Percentiles rank a stretch among this genome's conserved stretches.
These are phyloP conservation scores for Podila horticola DNA, from an alignment of 192 early-diverging fungal genomes.

Conservation along the genomic window DNA sequence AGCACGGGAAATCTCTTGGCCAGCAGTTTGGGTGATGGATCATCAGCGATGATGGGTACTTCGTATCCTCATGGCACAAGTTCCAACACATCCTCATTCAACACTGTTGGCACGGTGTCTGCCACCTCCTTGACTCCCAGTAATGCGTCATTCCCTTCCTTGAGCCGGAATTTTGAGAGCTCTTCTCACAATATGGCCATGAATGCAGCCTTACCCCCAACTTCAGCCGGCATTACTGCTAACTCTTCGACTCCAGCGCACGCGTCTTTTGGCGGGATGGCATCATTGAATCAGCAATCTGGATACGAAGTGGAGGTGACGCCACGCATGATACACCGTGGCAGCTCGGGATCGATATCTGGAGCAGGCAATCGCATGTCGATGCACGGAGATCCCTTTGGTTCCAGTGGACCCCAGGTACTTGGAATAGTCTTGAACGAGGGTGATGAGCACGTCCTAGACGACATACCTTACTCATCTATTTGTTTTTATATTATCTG, in stretches of 20 bases:
- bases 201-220: neutral
- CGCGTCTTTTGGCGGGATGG: neutral
- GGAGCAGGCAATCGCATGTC: constrained; percentile 24
- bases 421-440: neutral
- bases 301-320: constrained; percentile 23
- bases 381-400: constrained; percentile 21
- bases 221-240: neutral
- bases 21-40: too few species aligned
- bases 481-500: neutral
- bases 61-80: too few species aligned
- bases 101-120: too few species aligned
- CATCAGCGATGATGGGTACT: too few species aligned
- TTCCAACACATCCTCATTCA: too few species aligned
- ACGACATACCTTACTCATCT: neutral
- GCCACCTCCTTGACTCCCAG: neutral
- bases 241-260: neutral
- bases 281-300: constrained; percentile 13
- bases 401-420: constrained; percentile 22
- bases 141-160: neutral
- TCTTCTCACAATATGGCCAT: neutral
- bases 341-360: constrained; percentile 26
- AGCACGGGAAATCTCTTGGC: too few species aligned
- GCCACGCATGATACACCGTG: constrained; percentile 35
- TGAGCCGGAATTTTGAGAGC: neutral
- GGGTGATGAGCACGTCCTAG: neutral